These are phyloP conservation scores for Mallotus japonicus DNA, from an alignment of 441 rosid species.

Conservation along the genomic window DNA sequence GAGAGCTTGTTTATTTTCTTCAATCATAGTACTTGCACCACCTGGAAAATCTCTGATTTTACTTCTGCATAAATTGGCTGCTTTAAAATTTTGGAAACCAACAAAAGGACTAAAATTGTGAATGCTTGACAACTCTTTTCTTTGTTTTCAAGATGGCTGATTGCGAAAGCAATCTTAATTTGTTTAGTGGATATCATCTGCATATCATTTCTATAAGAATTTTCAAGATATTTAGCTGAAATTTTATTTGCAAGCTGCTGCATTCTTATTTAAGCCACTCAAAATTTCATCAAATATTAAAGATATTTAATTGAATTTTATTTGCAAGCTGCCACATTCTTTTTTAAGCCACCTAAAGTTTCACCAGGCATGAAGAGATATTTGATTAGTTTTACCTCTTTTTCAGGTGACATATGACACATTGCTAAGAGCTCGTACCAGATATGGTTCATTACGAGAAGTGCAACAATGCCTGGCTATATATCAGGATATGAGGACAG, in stretches of 20 bases:
- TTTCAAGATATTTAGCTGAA: no score
- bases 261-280: no score
- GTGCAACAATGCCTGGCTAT: conserved; percentile 84
- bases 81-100: neutral
- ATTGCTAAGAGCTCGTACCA: conserved; percentile 73
- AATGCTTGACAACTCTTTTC: conserved; percentile 5
- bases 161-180: neutral
- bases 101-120: neutral
- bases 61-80: neutral
- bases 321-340: neutral
- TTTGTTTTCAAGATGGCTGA: neutral
- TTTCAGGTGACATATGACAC: conserved; percentile 89
- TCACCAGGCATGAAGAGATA: neutral
- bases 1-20: neutral
- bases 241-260: no score
- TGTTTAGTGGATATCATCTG: neutral
- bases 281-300: neutral
- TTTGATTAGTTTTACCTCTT: conserved; percentile 1
- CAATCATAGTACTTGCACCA: neutral
- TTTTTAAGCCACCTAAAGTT: neutral
- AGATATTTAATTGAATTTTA: neutral
- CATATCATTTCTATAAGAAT: neutral
- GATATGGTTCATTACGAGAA: conserved; percentile 80
- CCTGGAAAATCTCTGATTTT: neutral
- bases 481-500: conserved; percentile 89